Percentiles rank a stretch among this genome's conserved stretches.
These are phyloP conservation scores for Leccinum fibrillosum DNA, from an alignment of 768 basidiomycete species.

Conservation along the genomic window DNA sequence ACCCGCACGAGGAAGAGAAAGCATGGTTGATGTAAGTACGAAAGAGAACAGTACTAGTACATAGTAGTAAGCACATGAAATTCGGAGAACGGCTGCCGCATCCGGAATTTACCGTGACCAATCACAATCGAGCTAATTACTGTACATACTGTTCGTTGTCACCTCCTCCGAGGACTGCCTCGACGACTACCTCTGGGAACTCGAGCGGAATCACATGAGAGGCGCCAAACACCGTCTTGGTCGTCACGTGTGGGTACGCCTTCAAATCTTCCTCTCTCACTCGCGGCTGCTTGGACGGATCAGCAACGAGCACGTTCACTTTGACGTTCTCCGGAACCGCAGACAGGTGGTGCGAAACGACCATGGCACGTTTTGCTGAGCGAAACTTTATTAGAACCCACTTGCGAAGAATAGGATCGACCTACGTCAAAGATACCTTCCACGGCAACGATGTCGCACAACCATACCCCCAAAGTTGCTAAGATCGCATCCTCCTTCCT, in stretches of 20 bases:
- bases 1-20: conserved; percentile 6
- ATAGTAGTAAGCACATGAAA: conserved; percentile 11
- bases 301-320: conserved; percentile 11
- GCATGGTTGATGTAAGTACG: conserved; percentile 7
- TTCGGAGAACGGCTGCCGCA: conserved; percentile 6
- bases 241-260: conserved; percentile 4
- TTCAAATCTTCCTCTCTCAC: conserved; percentile 3
- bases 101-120: conserved; percentile 22
- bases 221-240: conserved; percentile 4
- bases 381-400: not conserved
- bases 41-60: not conserved
- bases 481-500: conserved; percentile 5
- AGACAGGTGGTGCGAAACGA: conserved; percentile 12
- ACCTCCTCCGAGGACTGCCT: conserved; percentile 3
- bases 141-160: not conserved
- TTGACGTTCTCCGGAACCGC: conserved; percentile 7
- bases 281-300: conserved; percentile 3
- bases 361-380: conserved; percentile 24
- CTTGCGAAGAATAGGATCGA: not conserved
- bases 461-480: not conserved
- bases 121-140: conserved; percentile 10
- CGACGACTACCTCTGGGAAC: conserved; percentile 11
- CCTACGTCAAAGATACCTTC: conserved; percentile 16
- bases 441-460: conserved; percentile 9
- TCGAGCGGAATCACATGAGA: conserved; percentile 17